Conservation (phyloP, 148 eudicot genomes). For the Arctostaphylos glauca region DNA sequence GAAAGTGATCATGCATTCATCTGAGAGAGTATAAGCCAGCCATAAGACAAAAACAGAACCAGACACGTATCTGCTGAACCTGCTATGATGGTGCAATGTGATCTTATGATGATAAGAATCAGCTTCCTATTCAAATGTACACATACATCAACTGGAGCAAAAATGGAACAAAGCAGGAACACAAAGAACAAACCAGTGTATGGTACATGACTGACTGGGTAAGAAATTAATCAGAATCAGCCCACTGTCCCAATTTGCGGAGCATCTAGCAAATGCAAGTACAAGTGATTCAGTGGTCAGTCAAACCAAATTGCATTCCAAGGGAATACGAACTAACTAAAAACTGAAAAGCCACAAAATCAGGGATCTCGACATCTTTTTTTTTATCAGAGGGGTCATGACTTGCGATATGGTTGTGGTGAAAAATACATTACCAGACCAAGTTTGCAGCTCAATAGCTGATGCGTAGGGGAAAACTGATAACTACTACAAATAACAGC, state of each 20-base stretch:
- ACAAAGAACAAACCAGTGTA: neutral
- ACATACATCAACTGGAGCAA: neutral
- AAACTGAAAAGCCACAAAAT: neutral
- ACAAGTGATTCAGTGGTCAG: neutral
- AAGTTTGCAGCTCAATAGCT: neutral
- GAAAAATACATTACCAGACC: neutral
- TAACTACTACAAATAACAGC: neutral
- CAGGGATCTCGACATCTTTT: neutral
- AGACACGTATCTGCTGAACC: constrained; percentile 1
- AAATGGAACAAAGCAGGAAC: neutral
- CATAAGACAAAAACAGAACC: neutral
- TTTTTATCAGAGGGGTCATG: too few species aligned
- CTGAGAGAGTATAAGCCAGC: neutral
- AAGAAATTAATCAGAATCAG: neutral
- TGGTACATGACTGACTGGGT: neutral
- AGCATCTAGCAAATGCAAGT: neutral
- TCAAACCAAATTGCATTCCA: too few species aligned
- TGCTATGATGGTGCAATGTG: neutral
- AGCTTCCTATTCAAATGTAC: neutral
- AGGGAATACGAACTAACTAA: too few species aligned
- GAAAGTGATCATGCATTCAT: neutral
- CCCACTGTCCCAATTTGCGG: neutral
- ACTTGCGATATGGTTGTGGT: neutral
- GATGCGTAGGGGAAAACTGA: neutral
- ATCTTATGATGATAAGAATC: neutral